Conservation (phyloP, 192 early-diverging fungal species). For the Dissophora globulifera region DNA sequence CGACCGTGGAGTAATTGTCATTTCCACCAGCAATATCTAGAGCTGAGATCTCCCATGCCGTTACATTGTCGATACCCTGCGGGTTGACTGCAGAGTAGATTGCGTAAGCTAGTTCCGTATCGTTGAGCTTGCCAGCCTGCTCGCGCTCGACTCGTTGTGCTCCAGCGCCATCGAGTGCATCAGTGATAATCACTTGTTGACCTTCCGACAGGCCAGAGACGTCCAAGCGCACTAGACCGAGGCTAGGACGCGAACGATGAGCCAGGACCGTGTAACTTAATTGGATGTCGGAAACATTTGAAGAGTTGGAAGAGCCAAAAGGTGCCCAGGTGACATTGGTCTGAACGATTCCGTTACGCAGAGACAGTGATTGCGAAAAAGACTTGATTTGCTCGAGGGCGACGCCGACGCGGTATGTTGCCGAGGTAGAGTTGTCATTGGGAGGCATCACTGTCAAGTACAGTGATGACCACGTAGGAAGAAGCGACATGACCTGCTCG, state of each 20-base stretch:
- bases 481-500: conserved; percentile 45
- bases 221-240: conserved; percentile 48
- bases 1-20: conserved; percentile 4
- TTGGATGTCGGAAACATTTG: conserved; percentile 7
- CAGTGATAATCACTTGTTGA: conserved; percentile 46
- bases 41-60: conserved; percentile 51
- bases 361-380: conserved; percentile 41
- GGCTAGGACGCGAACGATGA: conserved; percentile 45
- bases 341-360: conserved; percentile 46
- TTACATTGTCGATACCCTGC: conserved; percentile 29
- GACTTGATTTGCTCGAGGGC: conserved; percentile 30
- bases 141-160: conserved; percentile 45
- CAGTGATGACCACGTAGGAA: conserved; percentile 45
- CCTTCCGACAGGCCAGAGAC: conserved; percentile 29
- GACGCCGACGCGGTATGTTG: conserved; percentile 43
- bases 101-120: conserved; percentile 20
- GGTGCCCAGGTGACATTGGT: conserved; percentile 38
- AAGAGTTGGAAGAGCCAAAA: conserved; percentile 18
- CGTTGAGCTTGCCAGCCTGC: conserved; percentile 25
- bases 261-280: conserved; percentile 43
- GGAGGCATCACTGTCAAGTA: conserved; percentile 26
- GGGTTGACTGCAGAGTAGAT: conserved; percentile 46
- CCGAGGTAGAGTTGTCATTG: conserved; percentile 2
- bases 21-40: conserved; percentile 7
- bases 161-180: conserved; percentile 45